Conservation (phyloP, 352 stramenopile genomes). For the Aphanomyces invadans region DNA sequence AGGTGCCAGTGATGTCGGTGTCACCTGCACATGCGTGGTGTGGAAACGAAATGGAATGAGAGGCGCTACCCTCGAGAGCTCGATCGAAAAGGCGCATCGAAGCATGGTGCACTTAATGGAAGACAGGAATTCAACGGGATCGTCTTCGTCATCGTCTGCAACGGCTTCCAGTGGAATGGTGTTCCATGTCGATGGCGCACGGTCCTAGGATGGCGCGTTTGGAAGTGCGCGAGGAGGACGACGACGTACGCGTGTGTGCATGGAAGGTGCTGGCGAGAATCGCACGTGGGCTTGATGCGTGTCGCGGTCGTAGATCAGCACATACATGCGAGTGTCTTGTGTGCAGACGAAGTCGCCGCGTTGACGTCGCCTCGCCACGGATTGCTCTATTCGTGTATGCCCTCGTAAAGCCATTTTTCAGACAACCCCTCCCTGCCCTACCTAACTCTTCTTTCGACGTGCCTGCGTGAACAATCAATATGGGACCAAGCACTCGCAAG, state of each 20-base stretch:
- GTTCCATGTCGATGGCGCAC: neutral
- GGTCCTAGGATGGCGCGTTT: neutral
- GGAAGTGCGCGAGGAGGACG: neutral
- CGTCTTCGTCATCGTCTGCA: neutral
- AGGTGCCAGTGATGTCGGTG: neutral
- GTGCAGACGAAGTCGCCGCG: neutral
- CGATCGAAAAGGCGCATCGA: slow-evolving; percentile 3
- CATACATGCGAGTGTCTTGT: neutral
- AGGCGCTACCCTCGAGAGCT: neutral
- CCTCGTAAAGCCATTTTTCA: too few species aligned
- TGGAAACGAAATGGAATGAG: too few species aligned
- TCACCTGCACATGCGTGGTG: neutral
- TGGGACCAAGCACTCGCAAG: neutral
- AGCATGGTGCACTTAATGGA: slow-evolving; percentile 10
- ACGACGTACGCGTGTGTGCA: neutral
- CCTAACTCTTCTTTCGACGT: neutral
- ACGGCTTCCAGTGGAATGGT: neutral
- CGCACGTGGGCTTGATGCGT: neutral
- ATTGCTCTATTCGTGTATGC: too few species aligned
- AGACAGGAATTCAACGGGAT: neutral
- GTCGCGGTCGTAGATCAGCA: slow-evolving; percentile 3
- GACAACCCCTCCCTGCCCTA: neutral
- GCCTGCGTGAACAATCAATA: neutral
- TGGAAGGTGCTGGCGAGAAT: neutral
- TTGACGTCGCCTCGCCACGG: too few species aligned